A percentile compares a stretch with the other conserved stretches of the same genome.
phyloP scores from a whole-genome alignment of 805 yeast species.

The Cephaloascus fragrans region DNA sequence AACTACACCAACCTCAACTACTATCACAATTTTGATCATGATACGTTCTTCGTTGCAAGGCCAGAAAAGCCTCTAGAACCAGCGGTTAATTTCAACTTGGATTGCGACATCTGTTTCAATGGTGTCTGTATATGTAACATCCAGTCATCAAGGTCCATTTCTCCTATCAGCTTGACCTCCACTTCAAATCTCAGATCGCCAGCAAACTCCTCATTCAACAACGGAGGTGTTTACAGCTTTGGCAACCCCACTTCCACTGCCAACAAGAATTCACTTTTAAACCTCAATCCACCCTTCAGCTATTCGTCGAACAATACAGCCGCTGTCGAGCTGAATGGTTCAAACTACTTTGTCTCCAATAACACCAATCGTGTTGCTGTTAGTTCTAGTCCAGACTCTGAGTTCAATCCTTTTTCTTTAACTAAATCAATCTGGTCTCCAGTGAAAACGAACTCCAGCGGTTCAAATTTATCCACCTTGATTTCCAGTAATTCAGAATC shows the following conservation, averaged over 20 bases:
- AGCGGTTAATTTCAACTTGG: no score
- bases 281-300: background rate
- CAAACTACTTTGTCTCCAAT: no score
- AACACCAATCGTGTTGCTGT: background rate
- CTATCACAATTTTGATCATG: no score
- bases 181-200: background rate
- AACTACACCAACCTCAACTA: no score
- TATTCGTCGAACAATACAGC: background rate
- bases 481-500: background rate
- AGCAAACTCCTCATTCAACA: background rate
- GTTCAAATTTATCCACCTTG: background rate
- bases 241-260: background rate
- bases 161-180: background rate
- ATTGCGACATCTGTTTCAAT: background rate
- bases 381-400: background rate
- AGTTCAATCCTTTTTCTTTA: background rate
- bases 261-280: background rate
- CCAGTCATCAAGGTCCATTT: background rate
- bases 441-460: background rate
- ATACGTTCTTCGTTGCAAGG: no score
- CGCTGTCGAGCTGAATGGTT: no score
- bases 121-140: background rate
- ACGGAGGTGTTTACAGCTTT: background rate
- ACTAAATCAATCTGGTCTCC: background rate
- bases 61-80: no score